Percentiles rank a stretch among this genome's conserved stretches.
Conservation (phyloP, 2,329 filamentous ascomycete species). For the Epichloe baconii region DNA sequence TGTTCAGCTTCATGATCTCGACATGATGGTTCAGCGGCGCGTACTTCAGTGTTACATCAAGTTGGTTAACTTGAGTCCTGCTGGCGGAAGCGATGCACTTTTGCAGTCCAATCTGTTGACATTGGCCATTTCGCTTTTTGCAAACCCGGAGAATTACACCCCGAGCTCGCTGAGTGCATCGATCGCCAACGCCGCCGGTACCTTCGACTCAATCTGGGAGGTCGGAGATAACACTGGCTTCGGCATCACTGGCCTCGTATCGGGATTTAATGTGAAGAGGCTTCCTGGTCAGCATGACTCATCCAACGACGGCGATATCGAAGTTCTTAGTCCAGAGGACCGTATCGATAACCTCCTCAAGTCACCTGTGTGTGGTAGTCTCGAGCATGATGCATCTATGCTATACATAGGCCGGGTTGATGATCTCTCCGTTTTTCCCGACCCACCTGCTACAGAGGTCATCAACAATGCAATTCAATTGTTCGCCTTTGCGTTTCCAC, state of each 20-base stretch:
- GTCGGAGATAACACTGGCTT: conserved; percentile 90
- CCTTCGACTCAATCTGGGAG: conserved; percentile 92
- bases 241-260: conserved; percentile 75
- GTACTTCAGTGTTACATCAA: conserved; percentile 93
- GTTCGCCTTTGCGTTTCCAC: conserved; percentile 80
- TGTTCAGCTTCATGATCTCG: conserved; percentile 77
- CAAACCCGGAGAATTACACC: conserved; percentile 79
- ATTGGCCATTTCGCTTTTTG: conserved; percentile 86
- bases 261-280: conserved; percentile 59
- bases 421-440: conserved; percentile 38
- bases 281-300: conserved; percentile 56
- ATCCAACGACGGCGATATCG: conserved; percentile 29
- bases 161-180: conserved; percentile 77
- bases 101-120: conserved; percentile 86
- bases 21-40: conserved; percentile 83
- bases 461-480: conserved; percentile 89
- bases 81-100: conserved; percentile 71
- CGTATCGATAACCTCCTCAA: conserved; percentile 47
- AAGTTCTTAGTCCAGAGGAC: conserved; percentile 48
- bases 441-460: conserved; percentile 82
- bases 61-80: conserved; percentile 75
- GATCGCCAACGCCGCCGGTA: conserved; percentile 79
- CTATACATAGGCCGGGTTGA: conserved; percentile 49
- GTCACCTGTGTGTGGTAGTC: conserved; percentile 66
- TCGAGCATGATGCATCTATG: conserved; percentile 79